Base-by-base conservation (phyloP, 2,329 filamentous ascomycete genomes). In the Talaromyces sp. region DNA sequence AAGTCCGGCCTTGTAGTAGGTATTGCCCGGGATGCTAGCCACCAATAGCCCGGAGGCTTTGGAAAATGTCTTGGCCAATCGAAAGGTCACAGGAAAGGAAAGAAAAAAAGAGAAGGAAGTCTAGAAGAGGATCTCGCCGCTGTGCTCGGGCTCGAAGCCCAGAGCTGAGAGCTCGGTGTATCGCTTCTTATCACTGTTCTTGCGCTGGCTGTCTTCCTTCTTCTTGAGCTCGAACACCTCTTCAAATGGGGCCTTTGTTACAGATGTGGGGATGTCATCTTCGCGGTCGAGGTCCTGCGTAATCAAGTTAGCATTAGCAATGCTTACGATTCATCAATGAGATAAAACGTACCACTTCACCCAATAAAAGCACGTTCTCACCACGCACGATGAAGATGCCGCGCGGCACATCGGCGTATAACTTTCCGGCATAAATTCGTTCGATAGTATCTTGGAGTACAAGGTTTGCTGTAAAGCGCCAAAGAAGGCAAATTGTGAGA, bases 331-430 rank as follows among this genome's bases (percentile, higher is more conserved):
- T 7, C 8, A 40, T 2, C 17, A 5, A 11, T 14, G 11, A 6
- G 20, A 16, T 5, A n/a, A 14, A 36, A 53, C 77, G 43, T 75
- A 83, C 81, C 65, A 99, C 96, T 75, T 97, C 95, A 33, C 94
- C 94, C 16, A 97, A 82, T 40, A 99, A 80, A 47, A 96, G 81
- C n/a, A 99, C 94, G 72, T 99, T 99, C 77, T 99, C 94, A 62
- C 94, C 94, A 54, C 94, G 83, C 41, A 99, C 90, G 32, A 97
- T 83, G 76, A 94, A 97, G 58, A 96, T 86, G 45, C 94, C 94
- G 52, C 91, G 86, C 10, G 86, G 81, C 55, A 96, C 84, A 71
- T 99, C 94, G 55, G 91, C 90, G 70, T 91, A 97, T 47, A 95
- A 68, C 49, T 83, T 75, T 70, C 83, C 69, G 14, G 86, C 85